Evolutionary conservation across 805 yeast genomes (phyloP).

Genomic region (Wickerhamiella qilinensis): DNA sequence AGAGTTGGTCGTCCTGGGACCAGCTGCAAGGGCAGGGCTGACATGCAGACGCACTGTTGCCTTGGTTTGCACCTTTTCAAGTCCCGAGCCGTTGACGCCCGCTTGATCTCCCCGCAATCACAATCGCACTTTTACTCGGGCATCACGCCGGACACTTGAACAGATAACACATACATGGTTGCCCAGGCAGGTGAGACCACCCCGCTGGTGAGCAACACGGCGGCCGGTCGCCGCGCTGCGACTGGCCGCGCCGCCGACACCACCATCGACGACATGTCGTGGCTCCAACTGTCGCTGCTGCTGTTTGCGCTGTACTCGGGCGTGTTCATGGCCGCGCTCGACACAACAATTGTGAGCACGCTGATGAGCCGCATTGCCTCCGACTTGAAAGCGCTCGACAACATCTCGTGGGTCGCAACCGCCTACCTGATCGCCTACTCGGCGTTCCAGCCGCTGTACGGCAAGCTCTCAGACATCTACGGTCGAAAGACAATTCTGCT

Average conservation of each 20-base stretch:
- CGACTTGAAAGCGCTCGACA: slow-evolving; percentile 35
- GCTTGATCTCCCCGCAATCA: too few relatives aligned
- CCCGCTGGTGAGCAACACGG: neutral
- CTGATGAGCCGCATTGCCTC: slow-evolving; percentile 43
- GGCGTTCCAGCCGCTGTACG: slow-evolving; percentile 61
- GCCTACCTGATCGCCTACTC: slow-evolving; percentile 52
- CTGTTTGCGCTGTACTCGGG: slow-evolving; percentile 19
- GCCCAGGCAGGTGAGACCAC: neutral
- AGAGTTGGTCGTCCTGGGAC: too few relatives aligned
- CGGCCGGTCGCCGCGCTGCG: neutral
- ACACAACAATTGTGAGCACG: slow-evolving; percentile 45
- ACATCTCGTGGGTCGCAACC: slow-evolving; percentile 56
- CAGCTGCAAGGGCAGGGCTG: too few relatives aligned
- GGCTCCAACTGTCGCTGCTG: neutral
- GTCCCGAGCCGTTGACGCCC: too few relatives aligned
- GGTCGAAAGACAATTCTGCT: slow-evolving; percentile 27
- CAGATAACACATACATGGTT: too few relatives aligned
- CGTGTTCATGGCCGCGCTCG: slow-evolving; percentile 36
- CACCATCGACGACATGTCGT: neutral
- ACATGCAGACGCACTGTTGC: too few relatives aligned
- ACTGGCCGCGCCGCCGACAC: neutral
- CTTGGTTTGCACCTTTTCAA: too few relatives aligned
- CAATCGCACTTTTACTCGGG: too few relatives aligned
- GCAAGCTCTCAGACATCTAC: slow-evolving; percentile 48
- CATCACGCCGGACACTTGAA: too few relatives aligned